Percentiles rank a stretch among this genome's conserved stretches.
Evolutionary conservation across 805 yeast species (phyloP).

Genomic region (Candida stauntonica): DNA sequence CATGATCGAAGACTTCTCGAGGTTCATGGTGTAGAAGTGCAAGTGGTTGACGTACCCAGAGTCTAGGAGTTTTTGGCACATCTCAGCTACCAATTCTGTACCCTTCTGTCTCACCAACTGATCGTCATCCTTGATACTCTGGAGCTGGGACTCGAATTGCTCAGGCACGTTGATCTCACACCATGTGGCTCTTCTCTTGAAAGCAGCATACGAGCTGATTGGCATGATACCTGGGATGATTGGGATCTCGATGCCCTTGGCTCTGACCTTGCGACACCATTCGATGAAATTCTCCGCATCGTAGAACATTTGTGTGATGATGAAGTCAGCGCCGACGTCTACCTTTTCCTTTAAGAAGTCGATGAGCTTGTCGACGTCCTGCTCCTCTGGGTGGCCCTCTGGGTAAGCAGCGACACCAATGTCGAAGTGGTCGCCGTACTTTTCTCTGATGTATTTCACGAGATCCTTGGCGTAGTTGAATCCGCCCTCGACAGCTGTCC

Average conservation of each 20-base stretch:
- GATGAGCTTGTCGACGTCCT: constrained; percentile 42
- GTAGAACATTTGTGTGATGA: constrained; percentile 96
- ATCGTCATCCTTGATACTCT: constrained; percentile 87
- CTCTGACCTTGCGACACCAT: constrained; percentile 76
- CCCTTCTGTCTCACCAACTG: constrained; percentile 82
- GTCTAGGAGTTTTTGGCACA: constrained; percentile 72
- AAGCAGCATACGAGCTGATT: constrained; percentile 89
- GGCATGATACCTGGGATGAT: constrained; percentile 99
- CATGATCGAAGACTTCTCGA: constrained; percentile 88
- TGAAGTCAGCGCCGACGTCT: constrained; percentile 91
- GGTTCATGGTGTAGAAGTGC: constrained; percentile 96
- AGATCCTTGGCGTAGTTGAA: constrained; percentile 87
- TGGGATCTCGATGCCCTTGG: constrained; percentile 73
- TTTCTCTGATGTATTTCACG: constrained; percentile 61
- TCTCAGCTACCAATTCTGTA: constrained; percentile 70
- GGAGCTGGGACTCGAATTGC: constrained; percentile 62
- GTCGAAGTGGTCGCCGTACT: constrained; percentile 79
- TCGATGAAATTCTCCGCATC: constrained; percentile 79
- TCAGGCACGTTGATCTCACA: constrained; percentile 79
- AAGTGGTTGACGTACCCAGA: constrained; percentile 77
- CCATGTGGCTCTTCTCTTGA: constrained; percentile 93
- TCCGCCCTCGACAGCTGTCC: constrained; percentile 56
- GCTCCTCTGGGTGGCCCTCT: constrained; percentile 95
- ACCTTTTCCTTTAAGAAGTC: constrained; percentile 76
- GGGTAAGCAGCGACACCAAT: constrained; percentile 98